Evolutionary conservation across 441 rosid genomes (phyloP).

Genomic region (Adansonia madagascariensis): DNA sequence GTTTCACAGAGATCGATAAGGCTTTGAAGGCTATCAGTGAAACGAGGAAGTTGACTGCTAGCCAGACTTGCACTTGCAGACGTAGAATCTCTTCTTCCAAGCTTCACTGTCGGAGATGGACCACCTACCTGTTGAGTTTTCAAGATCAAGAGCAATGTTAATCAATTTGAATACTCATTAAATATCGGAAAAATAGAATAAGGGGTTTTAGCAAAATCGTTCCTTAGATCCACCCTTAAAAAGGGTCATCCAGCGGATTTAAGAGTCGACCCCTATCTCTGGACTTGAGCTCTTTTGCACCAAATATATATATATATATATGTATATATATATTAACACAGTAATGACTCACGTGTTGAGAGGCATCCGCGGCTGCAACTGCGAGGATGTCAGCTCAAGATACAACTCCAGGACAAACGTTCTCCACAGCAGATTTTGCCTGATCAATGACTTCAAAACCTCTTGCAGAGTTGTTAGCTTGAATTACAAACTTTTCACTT

Average conservation of each 20-base stretch:
- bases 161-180: not conserved
- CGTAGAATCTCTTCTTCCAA: constrained; percentile 54
- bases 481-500: constrained; percentile 46
- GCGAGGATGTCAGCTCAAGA: constrained; percentile 69
- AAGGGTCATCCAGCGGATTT: too few species aligned
- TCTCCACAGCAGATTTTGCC: constrained; percentile 52
- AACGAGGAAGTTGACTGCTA: constrained; percentile 46
- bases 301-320: too few species aligned
- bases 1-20: constrained; percentile 41
- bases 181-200: not conserved
- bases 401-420: constrained; percentile 31
- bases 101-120: constrained; percentile 38
- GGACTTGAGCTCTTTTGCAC: too few species aligned
- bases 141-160: not conserved
- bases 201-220: too few species aligned
- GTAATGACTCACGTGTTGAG: constrained; percentile 44
- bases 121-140: constrained; percentile 47
- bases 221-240: too few species aligned
- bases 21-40: constrained; percentile 33
- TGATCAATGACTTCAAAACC: constrained; percentile 58
- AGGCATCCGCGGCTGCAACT: constrained; percentile 67
- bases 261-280: too few species aligned
- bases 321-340: not conserved
- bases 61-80: constrained; percentile 42
- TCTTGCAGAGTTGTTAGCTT: constrained; percentile 45